Conservation (phyloP, 805 yeast genomes). For the Saturnispora mendoncae region DNA sequence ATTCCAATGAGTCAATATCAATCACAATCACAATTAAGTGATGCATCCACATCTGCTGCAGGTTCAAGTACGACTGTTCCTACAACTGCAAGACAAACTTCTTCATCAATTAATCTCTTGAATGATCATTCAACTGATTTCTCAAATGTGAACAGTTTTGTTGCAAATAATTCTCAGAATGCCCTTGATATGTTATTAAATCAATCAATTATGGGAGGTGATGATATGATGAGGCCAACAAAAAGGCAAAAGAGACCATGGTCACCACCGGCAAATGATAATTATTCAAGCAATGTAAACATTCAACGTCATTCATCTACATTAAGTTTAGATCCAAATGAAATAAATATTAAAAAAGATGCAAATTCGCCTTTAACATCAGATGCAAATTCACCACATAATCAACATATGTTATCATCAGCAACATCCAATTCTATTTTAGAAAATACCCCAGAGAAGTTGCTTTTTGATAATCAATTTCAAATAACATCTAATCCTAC, state of each 20-base stretch:
- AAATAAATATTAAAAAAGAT: conserved; percentile 20
- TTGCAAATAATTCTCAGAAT: conserved; percentile 8
- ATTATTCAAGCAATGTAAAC: background rate
- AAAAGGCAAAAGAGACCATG: conserved; percentile 29
- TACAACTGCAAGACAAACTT: conserved; percentile 3
- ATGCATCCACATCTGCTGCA: background rate
- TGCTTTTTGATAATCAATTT: conserved; percentile 6
- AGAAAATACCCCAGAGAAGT: conserved; percentile 28
- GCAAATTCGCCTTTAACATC: conserved; percentile 26
- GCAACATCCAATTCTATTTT: conserved; percentile 23
- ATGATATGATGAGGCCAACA: conserved; percentile 13
- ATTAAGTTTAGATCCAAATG: conserved; percentile 21
- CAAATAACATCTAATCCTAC: background rate
- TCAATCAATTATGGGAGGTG: conserved; percentile 13
- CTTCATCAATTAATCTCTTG: background rate
- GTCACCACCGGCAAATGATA: conserved; percentile 20
- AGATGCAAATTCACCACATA: conserved; percentile 28
- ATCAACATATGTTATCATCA: conserved; percentile 23
- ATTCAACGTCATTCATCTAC: conserved; percentile 12
- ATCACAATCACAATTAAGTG: conserved; percentile 2
- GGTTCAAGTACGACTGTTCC: conserved; percentile 6
- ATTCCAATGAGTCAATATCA: background rate
- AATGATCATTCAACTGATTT: conserved; percentile 5
- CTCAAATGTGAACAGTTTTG: conserved; percentile 4
- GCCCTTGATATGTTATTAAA: conserved; percentile 10